phyloP scores from a whole-genome alignment of 2,329 filamentous ascomycete species.

The Fusarium sp. region DNA sequence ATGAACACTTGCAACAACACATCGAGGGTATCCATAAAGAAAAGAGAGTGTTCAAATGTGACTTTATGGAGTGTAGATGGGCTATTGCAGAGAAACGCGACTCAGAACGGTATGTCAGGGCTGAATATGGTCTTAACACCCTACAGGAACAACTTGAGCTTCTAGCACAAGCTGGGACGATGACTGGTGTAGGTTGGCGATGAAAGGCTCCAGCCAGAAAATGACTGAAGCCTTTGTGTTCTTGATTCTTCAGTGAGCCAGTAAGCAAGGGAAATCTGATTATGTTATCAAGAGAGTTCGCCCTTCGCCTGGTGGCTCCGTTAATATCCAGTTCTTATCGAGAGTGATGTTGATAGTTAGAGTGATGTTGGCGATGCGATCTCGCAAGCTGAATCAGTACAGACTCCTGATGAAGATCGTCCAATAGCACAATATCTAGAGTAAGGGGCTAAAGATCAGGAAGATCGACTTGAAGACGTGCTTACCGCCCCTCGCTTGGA shows the following conservation, averaged over 20 bases:
- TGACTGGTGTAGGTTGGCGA: neutral
- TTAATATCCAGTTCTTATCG: neutral
- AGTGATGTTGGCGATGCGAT: neutral
- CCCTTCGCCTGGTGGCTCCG: neutral
- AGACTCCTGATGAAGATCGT: neutral
- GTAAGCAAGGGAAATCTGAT: neutral
- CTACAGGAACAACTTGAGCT: neutral
- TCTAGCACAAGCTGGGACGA: neutral
- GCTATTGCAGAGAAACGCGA: neutral
- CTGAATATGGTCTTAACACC: too few species aligned
- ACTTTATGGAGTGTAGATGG: fast-evolving
- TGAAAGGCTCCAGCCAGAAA: neutral
- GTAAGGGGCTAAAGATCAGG: neutral
- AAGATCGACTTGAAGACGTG: neutral
- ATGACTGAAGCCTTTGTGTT: neutral
- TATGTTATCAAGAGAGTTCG: neutral
- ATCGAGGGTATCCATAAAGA: fast-evolving
- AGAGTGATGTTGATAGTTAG: neutral
- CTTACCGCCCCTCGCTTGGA: neutral
- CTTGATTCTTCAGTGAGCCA: fast-evolving
- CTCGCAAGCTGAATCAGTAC: neutral
- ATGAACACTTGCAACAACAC: neutral
- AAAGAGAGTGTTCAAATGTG: neutral
- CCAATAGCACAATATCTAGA: neutral
- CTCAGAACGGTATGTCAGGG: neutral